Conservation (phyloP, 1,284 basidiomycete species). For the Ganoderma sinense region DNA sequence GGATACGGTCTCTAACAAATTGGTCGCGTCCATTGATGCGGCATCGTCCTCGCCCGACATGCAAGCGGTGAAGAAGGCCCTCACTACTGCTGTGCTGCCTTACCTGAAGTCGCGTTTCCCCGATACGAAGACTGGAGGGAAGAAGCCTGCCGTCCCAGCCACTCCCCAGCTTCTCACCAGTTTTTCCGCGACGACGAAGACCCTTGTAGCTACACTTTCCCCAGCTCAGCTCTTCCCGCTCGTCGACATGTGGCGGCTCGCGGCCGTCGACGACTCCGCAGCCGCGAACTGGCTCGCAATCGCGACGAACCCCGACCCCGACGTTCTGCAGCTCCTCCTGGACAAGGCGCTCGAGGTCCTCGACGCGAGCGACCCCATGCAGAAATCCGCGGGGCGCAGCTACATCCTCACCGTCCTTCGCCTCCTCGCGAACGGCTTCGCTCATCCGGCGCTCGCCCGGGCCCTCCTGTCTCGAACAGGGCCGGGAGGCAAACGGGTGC, state of each 20-base stretch:
- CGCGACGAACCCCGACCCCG: constrained; percentile 38
- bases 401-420: constrained; percentile 77
- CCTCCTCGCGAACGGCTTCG: constrained; percentile 79
- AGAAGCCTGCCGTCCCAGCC: constrained; percentile 33
- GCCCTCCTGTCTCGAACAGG: constrained; percentile 50
- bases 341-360: constrained; percentile 47
- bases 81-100: constrained; percentile 61
- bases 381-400: constrained; percentile 46
- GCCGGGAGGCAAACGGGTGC: constrained; percentile 31
- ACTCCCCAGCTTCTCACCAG: constrained; percentile 42
- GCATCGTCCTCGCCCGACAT: constrained; percentile 44
- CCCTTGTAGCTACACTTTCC: constrained; percentile 57
- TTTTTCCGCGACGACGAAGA: constrained; percentile 58
- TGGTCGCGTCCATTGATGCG: constrained; percentile 68
- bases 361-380: constrained; percentile 37
- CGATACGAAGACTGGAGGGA: constrained; percentile 28
- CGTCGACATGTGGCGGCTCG: constrained; percentile 86
- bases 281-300: constrained; percentile 61
- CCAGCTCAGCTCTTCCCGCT: constrained; percentile 78
- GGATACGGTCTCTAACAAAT: constrained; percentile 69
- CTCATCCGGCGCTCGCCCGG: constrained; percentile 59
- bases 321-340: constrained; percentile 53
- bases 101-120: constrained; percentile 69
- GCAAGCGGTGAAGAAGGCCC: constrained; percentile 54
- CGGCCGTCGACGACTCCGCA: constrained; percentile 63